These are phyloP conservation scores for Fragaria iinumae DNA, from an alignment of 306 rosid species.

Conservation along the genomic window DNA sequence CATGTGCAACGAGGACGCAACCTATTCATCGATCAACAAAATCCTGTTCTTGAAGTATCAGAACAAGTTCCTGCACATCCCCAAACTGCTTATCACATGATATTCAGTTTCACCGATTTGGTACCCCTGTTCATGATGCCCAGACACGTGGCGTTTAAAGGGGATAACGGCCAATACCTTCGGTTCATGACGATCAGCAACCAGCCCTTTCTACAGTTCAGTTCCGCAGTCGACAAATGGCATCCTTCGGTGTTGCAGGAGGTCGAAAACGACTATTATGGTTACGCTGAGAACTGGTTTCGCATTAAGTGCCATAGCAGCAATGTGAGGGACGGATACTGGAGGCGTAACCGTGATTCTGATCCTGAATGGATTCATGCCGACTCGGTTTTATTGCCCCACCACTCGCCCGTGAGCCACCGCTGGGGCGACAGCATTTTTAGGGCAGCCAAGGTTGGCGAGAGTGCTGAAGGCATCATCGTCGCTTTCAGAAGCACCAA, in stretches of 20 bases:
- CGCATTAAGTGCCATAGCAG: background rate
- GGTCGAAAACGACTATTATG: background rate
- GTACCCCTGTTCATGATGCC: background rate
- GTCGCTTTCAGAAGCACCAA: too few species aligned
- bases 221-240: background rate
- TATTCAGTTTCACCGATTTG: background rate
- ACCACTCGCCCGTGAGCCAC: too few species aligned
- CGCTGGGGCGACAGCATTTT: too few species aligned
- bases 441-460: too few species aligned
- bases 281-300: background rate
- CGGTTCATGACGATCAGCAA: background rate
- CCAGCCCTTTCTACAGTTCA: background rate
- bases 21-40: background rate
- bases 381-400: background rate
- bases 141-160: background rate
- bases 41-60: background rate
- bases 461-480: too few species aligned
- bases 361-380: background rate
- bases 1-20: background rate
- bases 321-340: background rate
- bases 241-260: background rate
- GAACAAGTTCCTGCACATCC: background rate
- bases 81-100: background rate
- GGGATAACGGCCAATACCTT: background rate
- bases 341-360: background rate